Conservation (phyloP, 306 rosid genomes). For the Cicer bijugum region DNA sequence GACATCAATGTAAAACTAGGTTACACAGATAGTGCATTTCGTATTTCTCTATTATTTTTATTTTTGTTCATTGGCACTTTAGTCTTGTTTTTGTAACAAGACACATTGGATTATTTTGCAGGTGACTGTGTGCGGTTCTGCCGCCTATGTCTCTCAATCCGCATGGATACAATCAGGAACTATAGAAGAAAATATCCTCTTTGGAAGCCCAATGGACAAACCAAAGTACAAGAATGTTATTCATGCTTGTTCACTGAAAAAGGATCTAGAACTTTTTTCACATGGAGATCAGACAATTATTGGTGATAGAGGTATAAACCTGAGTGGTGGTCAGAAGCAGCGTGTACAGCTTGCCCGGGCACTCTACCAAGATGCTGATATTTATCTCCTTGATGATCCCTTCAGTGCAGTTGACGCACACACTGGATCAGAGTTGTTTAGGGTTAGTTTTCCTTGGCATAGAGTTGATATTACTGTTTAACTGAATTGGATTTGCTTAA, state of each 20-base stretch:
- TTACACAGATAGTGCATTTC: too few relatives aligned
- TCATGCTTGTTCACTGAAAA: conserved; percentile 93
- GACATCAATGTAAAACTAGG: too few relatives aligned
- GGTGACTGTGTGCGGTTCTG: conserved; percentile 89
- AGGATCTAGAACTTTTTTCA: conserved; percentile 89
- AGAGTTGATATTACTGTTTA: conserved; percentile 40
- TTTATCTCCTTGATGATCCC: conserved; percentile 97
- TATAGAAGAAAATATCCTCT: conserved; percentile 95
- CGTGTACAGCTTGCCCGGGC: conserved; percentile 99
- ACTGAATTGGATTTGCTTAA: conserved; percentile 47
- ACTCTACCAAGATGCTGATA: conserved; percentile 95
- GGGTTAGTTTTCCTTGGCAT: conserved; percentile 49
- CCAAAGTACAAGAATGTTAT: conserved; percentile 94
- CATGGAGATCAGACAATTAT: conserved; percentile 98
- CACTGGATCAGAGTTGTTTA: conserved; percentile 84
- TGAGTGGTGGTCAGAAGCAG: conserved; percentile 99
- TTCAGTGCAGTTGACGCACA: conserved; percentile 99
- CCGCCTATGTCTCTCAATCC: conserved; percentile 92
- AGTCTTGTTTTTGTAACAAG: conserved; percentile 13
- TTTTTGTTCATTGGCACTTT: neutral
- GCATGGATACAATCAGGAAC: conserved; percentile 99
- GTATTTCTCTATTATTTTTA: too few relatives aligned
- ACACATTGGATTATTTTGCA: conserved; percentile 50
- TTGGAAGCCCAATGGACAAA: conserved; percentile 91
- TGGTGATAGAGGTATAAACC: conserved; percentile 96